Base-by-base conservation (phyloP, 2,329 filamentous ascomycete genomes). In the Metarhizium rileyi region DNA sequence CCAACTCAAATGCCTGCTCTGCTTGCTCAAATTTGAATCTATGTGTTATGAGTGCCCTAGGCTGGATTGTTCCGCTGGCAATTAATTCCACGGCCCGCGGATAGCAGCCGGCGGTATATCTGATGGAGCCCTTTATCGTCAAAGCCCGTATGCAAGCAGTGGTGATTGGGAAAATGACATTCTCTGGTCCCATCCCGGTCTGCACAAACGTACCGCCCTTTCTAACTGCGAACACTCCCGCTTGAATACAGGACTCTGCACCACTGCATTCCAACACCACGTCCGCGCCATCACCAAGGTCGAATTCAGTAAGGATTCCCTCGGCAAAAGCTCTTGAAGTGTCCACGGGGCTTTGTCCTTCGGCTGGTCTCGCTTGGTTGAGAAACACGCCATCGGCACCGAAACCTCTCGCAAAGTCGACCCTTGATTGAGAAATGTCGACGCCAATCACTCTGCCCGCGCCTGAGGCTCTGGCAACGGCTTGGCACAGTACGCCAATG, bases 151-250 rank as follows among this genome's bases (percentile, higher is more conserved):
- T 73, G 51, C 72, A 77, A 2, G 69, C 68, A 0, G 67, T 68
- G 0, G 70, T 73, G 50, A 78, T 77, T 0, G 75, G 75, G 48
- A 78, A 77, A 0, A 68, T 57, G 12, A 78, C 68, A 44, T 73
- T 74, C 64, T 73, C 70, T 25, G 68, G 73, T 30, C 77, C 78
- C 75, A 81, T 80, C 36, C 78, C 78, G 26, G 80, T 73, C 14
- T 80, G 66, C 55, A 80, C 65, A 41, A 80, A 65, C 47, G 70
- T 70, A 8, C 76, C 76, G 20, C 76, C 77, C 2, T 75, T 66
- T 49, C 66, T 65, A 18, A 72, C 70, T 5, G 52, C 50, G 46
- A 54, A 50, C 3, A 58, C 28, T 8, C 48, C 52, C 9, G 49
- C 40, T 33, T 57, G 55, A 7, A 53, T 42, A 33, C 51, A 58